phyloP scores from a whole-genome alignment of 371 early-diverging fungal genomes.

The Mortierella sp. region DNA sequence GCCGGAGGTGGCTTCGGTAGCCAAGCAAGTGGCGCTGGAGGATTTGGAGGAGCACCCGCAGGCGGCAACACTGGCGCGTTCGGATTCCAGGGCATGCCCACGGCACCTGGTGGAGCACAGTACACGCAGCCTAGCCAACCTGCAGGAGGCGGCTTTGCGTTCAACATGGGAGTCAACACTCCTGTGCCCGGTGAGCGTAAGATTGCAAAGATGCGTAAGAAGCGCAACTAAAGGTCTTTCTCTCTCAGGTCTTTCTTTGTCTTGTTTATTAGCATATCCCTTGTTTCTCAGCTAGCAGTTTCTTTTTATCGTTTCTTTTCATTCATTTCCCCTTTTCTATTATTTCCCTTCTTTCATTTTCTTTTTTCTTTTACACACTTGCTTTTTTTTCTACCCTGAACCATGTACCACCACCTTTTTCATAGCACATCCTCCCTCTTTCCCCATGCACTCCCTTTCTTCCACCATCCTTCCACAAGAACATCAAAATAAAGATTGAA shows the following conservation, averaged over 20 bases:
- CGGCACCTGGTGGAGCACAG: constrained; percentile 36
- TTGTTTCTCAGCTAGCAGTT: background rate
- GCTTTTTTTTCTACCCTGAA: background rate
- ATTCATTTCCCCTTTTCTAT: background rate
- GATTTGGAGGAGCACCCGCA: constrained; percentile 21
- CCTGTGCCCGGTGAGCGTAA: constrained; percentile 25
- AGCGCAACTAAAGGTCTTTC: background rate
- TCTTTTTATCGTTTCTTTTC: background rate
- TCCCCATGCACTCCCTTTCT: background rate
- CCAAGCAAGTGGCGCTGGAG: background rate
- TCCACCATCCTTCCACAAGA: background rate
- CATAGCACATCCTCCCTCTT: background rate
- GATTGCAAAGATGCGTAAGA: constrained; percentile 48
- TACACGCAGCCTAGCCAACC: constrained; percentile 16
- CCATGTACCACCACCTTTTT: background rate
- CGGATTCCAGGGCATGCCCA: constrained; percentile 26
- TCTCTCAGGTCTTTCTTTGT: background rate
- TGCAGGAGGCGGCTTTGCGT: constrained; percentile 29
- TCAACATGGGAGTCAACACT: constrained; percentile 35
- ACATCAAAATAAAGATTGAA: background rate
- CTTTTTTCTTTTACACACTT: background rate
- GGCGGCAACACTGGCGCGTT: constrained; percentile 21
- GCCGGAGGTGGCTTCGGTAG: constrained; percentile 21
- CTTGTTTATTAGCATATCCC: background rate
- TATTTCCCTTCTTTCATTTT: background rate